phyloP scores from a whole-genome alignment of 805 yeast species.

The Aciculoconidium aculeatum region DNA sequence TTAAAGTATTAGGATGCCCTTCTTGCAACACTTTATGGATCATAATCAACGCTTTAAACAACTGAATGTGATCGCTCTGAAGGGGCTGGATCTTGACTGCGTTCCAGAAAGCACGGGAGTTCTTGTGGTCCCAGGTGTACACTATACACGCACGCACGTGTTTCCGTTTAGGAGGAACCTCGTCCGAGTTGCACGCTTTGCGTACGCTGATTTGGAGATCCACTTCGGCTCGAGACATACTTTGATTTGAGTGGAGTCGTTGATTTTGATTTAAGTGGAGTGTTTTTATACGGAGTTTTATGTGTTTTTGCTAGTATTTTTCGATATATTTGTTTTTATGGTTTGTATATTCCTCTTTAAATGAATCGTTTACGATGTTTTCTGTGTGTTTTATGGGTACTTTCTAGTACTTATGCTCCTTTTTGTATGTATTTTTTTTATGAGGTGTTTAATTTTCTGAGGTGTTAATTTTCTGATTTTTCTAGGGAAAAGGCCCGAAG shows the following conservation, averaged over 20 bases:
- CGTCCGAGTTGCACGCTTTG: constrained; percentile 83
- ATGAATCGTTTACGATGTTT: too few relatives aligned
- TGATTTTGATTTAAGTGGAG: constrained; percentile 1
- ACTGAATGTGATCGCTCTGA: constrained; percentile 74
- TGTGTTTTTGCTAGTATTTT: too few relatives aligned
- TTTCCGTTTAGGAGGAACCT: constrained; percentile 89
- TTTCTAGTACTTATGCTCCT: too few relatives aligned
- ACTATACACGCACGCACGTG: constrained; percentile 95
- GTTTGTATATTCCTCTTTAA: too few relatives aligned
- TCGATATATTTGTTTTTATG: too few relatives aligned
- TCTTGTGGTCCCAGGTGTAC: constrained; percentile 92
- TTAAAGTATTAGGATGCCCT: constrained; percentile 84
- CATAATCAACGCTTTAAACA: constrained; percentile 79
- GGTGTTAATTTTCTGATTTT: too few relatives aligned
- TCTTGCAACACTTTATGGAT: constrained; percentile 94
- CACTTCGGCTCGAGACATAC: constrained; percentile 42
- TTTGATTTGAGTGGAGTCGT: neutral
- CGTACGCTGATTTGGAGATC: constrained; percentile 51
- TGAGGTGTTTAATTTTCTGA: too few relatives aligned
- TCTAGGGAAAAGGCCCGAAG: too few relatives aligned
- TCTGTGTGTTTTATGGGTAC: too few relatives aligned
- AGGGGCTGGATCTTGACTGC: constrained; percentile 73
- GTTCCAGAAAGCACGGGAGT: constrained; percentile 80
- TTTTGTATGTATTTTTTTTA: too few relatives aligned
- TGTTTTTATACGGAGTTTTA: too few relatives aligned